Base-by-base conservation (phyloP, 768 basidiomycete genomes). In the Phylloporus arenicola region DNA sequence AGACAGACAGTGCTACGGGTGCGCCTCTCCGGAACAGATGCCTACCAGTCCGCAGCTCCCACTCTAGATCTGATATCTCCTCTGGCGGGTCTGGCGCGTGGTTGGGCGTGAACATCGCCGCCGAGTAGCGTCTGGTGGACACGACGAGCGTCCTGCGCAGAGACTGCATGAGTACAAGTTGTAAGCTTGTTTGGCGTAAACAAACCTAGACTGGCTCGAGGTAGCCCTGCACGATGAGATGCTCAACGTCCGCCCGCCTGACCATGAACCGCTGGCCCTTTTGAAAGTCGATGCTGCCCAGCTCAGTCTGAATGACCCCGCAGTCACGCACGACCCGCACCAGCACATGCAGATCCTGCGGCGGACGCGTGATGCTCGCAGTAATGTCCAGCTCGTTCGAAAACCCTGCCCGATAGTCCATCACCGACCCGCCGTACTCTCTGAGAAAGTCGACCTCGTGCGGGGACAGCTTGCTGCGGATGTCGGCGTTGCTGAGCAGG, bases 191-290 rank as follows among this genome's bases (percentile, higher is more conserved):
- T 65, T 68, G 64, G 64, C 58, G 42, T n/a, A 48, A 50, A 54
- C 43, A 46, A 62, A 57, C 43, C 61, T 62, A 84, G 53, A 95
- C 84, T 61, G 94, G 83, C 72, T 97, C 90, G 57, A 99, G 72
- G 67, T 86, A 95, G 4, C 94, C 94, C 62, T 93, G 89, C 1
- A 94, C 84, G 58, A 98, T 91, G 58, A 98, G 76, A 65, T 94
- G 86, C 65, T 99, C 96, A 54, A 99, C 85, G 64, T 94, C 92
- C 7, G 88, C 80, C 57, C 91, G 74, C 33, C 89, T 75, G 45
- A 97, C 85, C 76, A 93, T 84, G 60, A 90, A 95, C 55, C 95
- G 72, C 68, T 92, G 86, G 0, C 93, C 95, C 67, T 85, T 88
- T 62, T 80, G 79, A 63, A 98, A 93, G 66, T 94, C 87, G 51